Base-by-base conservation (phyloP, 2,329 filamentous ascomycete species). In the Fusarium abutilonis region DNA sequence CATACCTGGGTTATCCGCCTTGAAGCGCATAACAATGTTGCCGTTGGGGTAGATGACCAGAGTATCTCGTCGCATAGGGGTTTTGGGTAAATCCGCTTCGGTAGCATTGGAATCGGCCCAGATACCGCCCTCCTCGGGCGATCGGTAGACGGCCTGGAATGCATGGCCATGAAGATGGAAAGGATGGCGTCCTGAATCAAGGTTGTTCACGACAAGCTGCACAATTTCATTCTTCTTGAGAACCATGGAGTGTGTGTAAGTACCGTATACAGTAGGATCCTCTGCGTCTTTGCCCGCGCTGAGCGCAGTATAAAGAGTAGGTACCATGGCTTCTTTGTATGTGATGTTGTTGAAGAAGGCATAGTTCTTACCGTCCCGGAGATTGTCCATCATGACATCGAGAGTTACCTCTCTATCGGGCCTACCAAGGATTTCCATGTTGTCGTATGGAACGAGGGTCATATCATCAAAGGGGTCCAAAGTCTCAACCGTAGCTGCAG, bases 151-250 rank as follows among this genome's bases (percentile, higher is more conserved):
- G 7, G 88, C 79, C 76, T 91, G 90, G 78, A 93, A 92, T 60
- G 84, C 79, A 73, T 92, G 89, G 2, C 90, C 90, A 77, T 95
- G 93, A 2, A 96, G 75, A 71, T 91, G 90, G 80, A 93, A 93
- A 13, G 86, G 92, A 69, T 93, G 90, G 15, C 86, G 88, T 39
- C 91, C 79, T 56, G 82, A 73, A 69, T 94, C 91, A 45, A 87
- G 81, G 73, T 93, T 94, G 79, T 93, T 91, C 31, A 94, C 78
- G 29, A 92, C 76, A 46, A 94, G 83, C 71, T 93, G 87, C 31
- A 93, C 84, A 15, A 91, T 80, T 63, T 88, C 79, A 58, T 83
- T 84, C 63, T 89, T 84, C 36, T 86, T 80, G 9, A 96, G 83
- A 4, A 96, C 81, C 67, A 92, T 83, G 2, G 87, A 76, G 69